These are phyloP conservation scores for Podospora conica DNA, from an alignment of 495 filamentous ascomycete species.

Conservation along the genomic window DNA sequence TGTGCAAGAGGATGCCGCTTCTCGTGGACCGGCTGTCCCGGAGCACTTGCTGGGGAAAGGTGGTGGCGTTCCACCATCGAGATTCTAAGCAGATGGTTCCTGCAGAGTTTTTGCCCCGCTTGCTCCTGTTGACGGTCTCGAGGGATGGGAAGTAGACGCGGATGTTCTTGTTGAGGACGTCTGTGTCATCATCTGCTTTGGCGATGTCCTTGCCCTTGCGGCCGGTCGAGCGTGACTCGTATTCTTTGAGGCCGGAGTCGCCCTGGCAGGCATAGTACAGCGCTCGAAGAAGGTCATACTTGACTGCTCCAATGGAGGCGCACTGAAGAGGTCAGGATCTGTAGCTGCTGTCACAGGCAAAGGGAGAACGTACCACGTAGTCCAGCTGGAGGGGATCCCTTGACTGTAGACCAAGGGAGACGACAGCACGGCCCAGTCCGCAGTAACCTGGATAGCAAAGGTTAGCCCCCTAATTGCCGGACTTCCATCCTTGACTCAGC, in stretches of 20 bases:
- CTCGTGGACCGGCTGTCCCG: conserved; percentile 68
- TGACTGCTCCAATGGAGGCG: conserved; percentile 74
- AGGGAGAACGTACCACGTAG: conserved; percentile 43
- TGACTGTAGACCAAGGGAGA: conserved; percentile 47
- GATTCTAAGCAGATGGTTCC: conserved; percentile 77
- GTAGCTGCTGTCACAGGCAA: background rate
- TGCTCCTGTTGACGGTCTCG: conserved; percentile 61
- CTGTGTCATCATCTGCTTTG: conserved; percentile 21
- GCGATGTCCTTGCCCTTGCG: conserved; percentile 29
- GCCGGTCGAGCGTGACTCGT: conserved; percentile 37
- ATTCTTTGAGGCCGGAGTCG: conserved; percentile 54
- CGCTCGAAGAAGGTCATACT: conserved; percentile 56
- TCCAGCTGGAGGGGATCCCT: conserved; percentile 49
- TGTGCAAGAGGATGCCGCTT: conserved; percentile 74
- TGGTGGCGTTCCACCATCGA: conserved; percentile 57
- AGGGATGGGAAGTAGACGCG: conserved; percentile 79
- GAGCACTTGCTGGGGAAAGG: conserved; percentile 65
- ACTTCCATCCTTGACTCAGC: conserved; percentile 33
- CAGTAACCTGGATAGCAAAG: conserved; percentile 42
- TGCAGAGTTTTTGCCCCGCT: conserved; percentile 51
- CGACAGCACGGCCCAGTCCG: conserved; percentile 59
- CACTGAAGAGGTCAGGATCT: conserved; percentile 37
- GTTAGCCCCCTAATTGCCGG: background rate
- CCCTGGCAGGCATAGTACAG: conserved; percentile 74
- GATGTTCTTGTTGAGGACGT: conserved; percentile 46